A percentile compares a stretch with the other conserved stretches of the same genome.
Evolutionary conservation across 2,329 filamentous ascomycete species (phyloP).

Genomic region (Helicocarpus griseus): DNA sequence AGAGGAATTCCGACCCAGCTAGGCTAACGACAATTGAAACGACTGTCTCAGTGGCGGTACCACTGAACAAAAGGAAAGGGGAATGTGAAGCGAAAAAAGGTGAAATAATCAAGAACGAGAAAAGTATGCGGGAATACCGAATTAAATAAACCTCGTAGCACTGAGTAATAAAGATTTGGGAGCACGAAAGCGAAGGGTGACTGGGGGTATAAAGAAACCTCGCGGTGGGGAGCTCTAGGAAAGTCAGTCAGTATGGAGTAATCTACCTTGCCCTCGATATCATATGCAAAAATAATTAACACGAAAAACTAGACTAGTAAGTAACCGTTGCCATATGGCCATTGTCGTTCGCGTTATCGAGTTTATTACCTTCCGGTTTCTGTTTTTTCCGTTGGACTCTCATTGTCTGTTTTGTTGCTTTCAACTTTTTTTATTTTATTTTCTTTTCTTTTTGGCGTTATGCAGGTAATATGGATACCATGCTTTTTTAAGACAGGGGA

Average conservation of each 20-base stretch:
- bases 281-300: background rate
- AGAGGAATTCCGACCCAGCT: background rate
- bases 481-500: background rate
- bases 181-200: conserved; percentile 5
- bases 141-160: conserved; percentile 4
- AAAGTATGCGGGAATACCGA: background rate
- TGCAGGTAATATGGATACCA: conserved; percentile 5
- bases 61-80: conserved; percentile 4
- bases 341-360: background rate
- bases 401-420: background rate
- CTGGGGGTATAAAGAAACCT: conserved; percentile 7
- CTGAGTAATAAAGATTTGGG: conserved; percentile 3
- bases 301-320: background rate
- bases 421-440: background rate
- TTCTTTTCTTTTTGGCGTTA: background rate
- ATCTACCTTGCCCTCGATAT: background rate
- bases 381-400: background rate
- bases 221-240: conserved; percentile 5
- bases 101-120: conserved; percentile 2
- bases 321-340: background rate
- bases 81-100: background rate
- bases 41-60: conserved; percentile 7
- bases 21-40: conserved; percentile 4
- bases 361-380: background rate
- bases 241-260: background rate